A percentile compares a stretch with the other conserved stretches of the same genome.
Conservation (phyloP, 208 protist species). For the Trypanosomatidae sp. region DNA sequence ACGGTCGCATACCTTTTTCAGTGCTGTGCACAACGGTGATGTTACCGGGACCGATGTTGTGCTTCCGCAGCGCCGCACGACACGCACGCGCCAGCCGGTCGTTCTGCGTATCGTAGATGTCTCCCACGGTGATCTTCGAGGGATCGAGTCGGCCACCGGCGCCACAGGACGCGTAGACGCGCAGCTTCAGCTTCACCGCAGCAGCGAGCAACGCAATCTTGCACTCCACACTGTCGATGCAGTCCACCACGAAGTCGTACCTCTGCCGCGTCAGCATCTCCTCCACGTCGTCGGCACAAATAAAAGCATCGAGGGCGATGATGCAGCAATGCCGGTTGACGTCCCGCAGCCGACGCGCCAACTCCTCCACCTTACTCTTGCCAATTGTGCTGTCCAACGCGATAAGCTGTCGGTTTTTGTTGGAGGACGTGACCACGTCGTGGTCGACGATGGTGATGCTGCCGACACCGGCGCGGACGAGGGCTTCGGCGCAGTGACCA, state of each 20-base stretch:
- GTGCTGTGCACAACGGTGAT: slow-evolving; percentile 74
- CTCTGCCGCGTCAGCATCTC: slow-evolving; percentile 70
- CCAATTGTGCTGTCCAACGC: slow-evolving; percentile 88
- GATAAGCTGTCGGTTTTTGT: slow-evolving; percentile 93
- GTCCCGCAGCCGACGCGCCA: slow-evolving; percentile 75
- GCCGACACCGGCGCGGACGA: slow-evolving; percentile 89
- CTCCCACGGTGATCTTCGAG: slow-evolving; percentile 48
- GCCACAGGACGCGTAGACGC: slow-evolving; percentile 78
- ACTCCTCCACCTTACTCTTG: slow-evolving; percentile 80
- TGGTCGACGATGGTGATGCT: slow-evolving; percentile 86
- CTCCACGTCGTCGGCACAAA: slow-evolving; percentile 67
- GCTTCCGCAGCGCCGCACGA: slow-evolving; percentile 64
- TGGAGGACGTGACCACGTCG: slow-evolving; percentile 85
- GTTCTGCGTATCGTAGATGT: slow-evolving; percentile 83
- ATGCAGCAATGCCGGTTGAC: slow-evolving; percentile 77
- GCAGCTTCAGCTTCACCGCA: slow-evolving; percentile 50
- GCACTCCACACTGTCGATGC: slow-evolving; percentile 91
- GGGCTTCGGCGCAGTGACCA: slow-evolving; percentile 84
- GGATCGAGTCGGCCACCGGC: slow-evolving; percentile 86
- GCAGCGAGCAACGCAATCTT: slow-evolving; percentile 82
- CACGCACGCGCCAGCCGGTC: slow-evolving; percentile 71
- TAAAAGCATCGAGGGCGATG: slow-evolving; percentile 64
- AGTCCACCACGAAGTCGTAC: slow-evolving; percentile 89
- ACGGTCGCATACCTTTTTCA: slow-evolving; percentile 52
- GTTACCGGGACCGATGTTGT: slow-evolving; percentile 43